Evolutionary conservation across 1,284 basidiomycete species (phyloP).

Genomic region (Cutaneotrichosporon daszewskae): DNA sequence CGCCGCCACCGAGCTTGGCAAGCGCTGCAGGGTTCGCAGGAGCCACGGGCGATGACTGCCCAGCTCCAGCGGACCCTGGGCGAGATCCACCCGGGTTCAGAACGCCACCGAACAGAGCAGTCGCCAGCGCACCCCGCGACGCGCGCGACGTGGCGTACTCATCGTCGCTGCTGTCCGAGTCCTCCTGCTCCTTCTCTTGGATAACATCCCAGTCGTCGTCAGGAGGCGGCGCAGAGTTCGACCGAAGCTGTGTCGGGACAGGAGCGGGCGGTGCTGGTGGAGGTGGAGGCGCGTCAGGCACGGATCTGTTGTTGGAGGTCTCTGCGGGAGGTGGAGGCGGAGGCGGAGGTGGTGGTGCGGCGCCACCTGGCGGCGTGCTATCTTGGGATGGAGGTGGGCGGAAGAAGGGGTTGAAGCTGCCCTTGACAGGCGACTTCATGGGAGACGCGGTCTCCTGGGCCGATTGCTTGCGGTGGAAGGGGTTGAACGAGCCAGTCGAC

Average conservation of each 20-base stretch:
- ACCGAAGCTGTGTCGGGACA: constrained; percentile 20
- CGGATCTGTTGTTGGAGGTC: constrained; percentile 5
- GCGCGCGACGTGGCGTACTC: constrained; percentile 66
- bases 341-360: constrained; percentile 35
- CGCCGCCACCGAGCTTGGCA: constrained; percentile 43
- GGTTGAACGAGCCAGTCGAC: constrained; percentile 40
- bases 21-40: constrained; percentile 48
- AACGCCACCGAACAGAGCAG: constrained; percentile 65
- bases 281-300: constrained; percentile 35
- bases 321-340: constrained; percentile 36
- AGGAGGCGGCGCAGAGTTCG: constrained; percentile 50
- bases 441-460: constrained; percentile 29
- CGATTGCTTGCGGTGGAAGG: constrained; percentile 50
- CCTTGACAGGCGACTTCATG: constrained; percentile 22
- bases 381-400: constrained; percentile 45
- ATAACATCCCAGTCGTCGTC: constrained; percentile 80
- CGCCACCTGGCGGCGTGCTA: constrained; percentile 27
- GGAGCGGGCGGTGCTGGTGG: constrained; percentile 33
- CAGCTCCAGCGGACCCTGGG: constrained; percentile 24
- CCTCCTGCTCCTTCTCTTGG: constrained; percentile 61
- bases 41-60: constrained; percentile 42
- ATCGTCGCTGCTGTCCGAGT: constrained; percentile 54
- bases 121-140: constrained; percentile 66
- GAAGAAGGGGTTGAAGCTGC: constrained; percentile 49
- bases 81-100: constrained; percentile 14